Percentiles rank a stretch among this genome's conserved stretches.
These are phyloP conservation scores for Evansstolkia leycettana DNA, from an alignment of 495 filamentous ascomycete species.

Conservation along the genomic window DNA sequence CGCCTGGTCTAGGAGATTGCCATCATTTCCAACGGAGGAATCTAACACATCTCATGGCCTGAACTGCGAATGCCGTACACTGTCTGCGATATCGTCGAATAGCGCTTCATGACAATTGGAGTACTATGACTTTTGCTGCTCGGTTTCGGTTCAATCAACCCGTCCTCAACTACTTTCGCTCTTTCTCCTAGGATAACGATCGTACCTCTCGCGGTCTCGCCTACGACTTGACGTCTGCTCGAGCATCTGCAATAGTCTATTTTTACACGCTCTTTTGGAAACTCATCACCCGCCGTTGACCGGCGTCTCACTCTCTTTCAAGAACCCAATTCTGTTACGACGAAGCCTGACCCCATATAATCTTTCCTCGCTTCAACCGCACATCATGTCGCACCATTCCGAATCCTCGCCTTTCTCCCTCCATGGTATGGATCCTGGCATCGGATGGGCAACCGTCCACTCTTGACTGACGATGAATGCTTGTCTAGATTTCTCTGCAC, in stretches of 20 bases:
- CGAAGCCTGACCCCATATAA: background rate
- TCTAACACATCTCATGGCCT: background rate
- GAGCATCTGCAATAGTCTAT: conserved; percentile 25
- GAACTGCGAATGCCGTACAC: background rate
- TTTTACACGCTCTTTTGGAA: conserved; percentile 9
- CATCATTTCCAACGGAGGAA: background rate
- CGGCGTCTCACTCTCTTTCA: conserved; percentile 13
- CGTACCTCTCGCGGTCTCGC: conserved; percentile 16
- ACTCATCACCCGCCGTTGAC: conserved; percentile 12
- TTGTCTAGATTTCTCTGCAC: conserved; percentile 10
- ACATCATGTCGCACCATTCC: conserved; percentile 19
- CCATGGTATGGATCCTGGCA: conserved; percentile 10
- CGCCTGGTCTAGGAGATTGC: background rate
- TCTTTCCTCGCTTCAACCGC: conserved; percentile 1
- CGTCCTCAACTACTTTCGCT: conserved; percentile 18
- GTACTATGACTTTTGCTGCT: conserved; percentile 19
- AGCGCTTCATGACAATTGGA: background rate
- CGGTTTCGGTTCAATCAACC: conserved; percentile 3
- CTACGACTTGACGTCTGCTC: conserved; percentile 32
- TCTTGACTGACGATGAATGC: conserved; percentile 2
- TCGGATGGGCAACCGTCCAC: background rate
- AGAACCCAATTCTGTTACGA: conserved; percentile 3
- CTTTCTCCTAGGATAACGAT: conserved; percentile 15
- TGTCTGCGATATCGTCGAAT: too few species aligned
- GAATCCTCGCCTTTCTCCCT: conserved; percentile 11